Percentiles rank a stretch among this genome's conserved stretches.
Evolutionary conservation across 768 basidiomycete genomes (phyloP).

Genomic region (Tephrocybe sp.): DNA sequence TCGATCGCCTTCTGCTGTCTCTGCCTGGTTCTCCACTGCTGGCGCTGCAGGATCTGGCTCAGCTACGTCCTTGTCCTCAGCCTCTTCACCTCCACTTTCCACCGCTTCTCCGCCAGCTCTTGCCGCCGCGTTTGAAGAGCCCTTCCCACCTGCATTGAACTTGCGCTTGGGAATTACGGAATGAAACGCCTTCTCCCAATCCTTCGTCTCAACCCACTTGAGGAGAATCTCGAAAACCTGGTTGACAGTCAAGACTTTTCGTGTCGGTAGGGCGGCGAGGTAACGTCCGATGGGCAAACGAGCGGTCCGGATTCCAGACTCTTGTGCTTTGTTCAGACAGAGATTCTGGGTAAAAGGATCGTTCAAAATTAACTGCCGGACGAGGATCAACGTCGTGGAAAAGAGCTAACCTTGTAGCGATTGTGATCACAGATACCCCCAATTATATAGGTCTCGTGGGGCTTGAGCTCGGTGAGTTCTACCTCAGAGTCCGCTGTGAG

Average conservation of each 20-base stretch:
- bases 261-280: conserved; percentile 76
- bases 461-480: conserved; percentile 77
- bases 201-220: conserved; percentile 79
- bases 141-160: conserved; percentile 52
- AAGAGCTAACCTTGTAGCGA: conserved; percentile 74
- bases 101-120: conserved; percentile 9
- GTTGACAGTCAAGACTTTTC: conserved; percentile 97
- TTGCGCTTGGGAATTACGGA: conserved; percentile 93
- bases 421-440: conserved; percentile 96
- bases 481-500: conserved; percentile 92
- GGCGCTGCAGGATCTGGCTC: background rate
- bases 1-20: conserved; percentile 7
- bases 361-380: background rate
- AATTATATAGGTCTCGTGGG: conserved; percentile 89
- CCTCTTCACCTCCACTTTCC: conserved; percentile 19
- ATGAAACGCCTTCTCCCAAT: conserved; percentile 86
- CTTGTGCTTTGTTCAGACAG: conserved; percentile 82
- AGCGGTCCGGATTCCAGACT: conserved; percentile 75
- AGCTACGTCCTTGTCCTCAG: conserved; percentile 8
- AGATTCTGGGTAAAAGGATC: conserved; percentile 55
- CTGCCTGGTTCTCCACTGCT: conserved; percentile 3
- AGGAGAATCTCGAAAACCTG: conserved; percentile 93
- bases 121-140: conserved; percentile 9
- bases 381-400: conserved; percentile 3
- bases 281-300: conserved; percentile 94